A percentile compares a stretch with the other conserved stretches of the same genome.
phyloP scores from a whole-genome alignment of 2,329 filamentous ascomycete species.

The Penicillium sp. region DNA sequence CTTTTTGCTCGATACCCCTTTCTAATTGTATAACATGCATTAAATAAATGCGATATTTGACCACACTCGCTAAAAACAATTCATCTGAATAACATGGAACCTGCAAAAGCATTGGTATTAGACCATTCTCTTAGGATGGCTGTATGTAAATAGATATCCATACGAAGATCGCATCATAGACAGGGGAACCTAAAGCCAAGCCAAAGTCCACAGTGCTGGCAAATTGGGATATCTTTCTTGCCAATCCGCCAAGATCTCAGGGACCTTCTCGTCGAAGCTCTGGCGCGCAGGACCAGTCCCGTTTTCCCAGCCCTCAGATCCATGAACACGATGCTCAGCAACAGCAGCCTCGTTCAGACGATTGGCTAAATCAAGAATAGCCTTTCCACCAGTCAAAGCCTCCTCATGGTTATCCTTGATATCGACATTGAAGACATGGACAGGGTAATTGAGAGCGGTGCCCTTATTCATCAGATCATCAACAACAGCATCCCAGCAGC shows the following conservation, averaged over 20 bases:
- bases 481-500: conserved; percentile 96
- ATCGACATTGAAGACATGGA: conserved; percentile 97
- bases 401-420: conserved; percentile 99
- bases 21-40: background rate
- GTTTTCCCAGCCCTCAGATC: conserved; percentile 65
- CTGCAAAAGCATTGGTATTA: background rate
- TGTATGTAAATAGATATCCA: background rate
- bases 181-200: conserved; percentile 69
- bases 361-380: conserved; percentile 87
- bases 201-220: conserved; percentile 88
- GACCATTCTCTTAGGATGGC: background rate
- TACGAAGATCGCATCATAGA: background rate
- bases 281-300: conserved; percentile 65
- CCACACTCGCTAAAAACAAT: background rate
- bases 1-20: conserved; percentile 6
- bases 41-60: background rate
- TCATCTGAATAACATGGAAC: background rate
- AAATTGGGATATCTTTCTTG: conserved; percentile 92
- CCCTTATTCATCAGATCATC: conserved; percentile 88
- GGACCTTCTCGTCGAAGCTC: conserved; percentile 88
- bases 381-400: conserved; percentile 82
- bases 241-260: conserved; percentile 87
- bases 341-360: conserved; percentile 75
- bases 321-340: conserved; percentile 69
- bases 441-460: conserved; percentile 81